Conservation (phyloP, 345 rosid species). For the Corchorus olitorius region DNA sequence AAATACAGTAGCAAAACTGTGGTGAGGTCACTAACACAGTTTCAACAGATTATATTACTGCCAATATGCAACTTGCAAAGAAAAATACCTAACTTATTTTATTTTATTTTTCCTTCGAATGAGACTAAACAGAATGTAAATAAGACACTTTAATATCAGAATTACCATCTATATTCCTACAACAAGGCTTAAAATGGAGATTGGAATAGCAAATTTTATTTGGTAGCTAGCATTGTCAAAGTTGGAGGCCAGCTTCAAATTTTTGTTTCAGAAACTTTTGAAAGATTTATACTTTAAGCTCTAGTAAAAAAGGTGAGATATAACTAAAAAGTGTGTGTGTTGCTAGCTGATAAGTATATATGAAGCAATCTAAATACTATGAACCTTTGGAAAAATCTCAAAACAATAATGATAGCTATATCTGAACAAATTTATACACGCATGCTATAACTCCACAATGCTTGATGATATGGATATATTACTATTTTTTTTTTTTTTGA, state of each 20-base stretch:
- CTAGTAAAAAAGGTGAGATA: not conserved
- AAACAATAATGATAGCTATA: not conserved
- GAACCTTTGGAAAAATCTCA: not conserved
- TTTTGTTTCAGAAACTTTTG: not conserved
- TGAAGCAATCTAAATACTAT: not conserved
- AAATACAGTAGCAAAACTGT: not conserved
- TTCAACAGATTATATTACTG: constrained; percentile 7
- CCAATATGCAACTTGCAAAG: constrained; percentile 6
- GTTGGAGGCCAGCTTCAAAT: not conserved
- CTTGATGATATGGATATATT: not conserved
- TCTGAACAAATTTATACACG: not conserved
- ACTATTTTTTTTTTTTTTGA: too few species aligned
- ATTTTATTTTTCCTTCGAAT: not conserved
- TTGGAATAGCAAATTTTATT: not conserved
- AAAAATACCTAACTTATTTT: not conserved
- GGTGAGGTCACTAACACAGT: not conserved
- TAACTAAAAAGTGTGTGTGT: too few species aligned
- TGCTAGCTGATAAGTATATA: not conserved
- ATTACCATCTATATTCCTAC: not conserved
- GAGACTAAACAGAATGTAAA: not conserved
- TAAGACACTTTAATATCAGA: not conserved
- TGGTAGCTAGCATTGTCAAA: not conserved
- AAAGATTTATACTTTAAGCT: not conserved
- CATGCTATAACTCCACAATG: not conserved
- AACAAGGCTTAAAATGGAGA: not conserved